Evolutionary conservation across 2,329 filamentous ascomycete species (phyloP).

Genomic region (Hirsutella thompsonii): DNA sequence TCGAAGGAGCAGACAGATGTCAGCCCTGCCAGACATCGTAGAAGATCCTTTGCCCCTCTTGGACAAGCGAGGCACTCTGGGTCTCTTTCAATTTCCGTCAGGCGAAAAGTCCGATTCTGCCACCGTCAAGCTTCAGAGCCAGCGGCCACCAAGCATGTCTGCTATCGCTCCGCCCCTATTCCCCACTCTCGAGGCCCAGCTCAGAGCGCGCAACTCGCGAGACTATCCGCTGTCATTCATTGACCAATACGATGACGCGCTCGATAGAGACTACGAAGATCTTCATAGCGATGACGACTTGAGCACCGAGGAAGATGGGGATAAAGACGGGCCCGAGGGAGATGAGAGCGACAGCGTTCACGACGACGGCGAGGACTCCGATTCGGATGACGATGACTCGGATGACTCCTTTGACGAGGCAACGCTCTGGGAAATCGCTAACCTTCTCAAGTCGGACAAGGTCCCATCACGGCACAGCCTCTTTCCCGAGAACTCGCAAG

Average conservation of each 20-base stretch:
- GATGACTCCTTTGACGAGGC: conserved; percentile 47
- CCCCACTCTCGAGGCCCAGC: conserved; percentile 3
- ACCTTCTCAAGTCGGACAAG: conserved; percentile 37
- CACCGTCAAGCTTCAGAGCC: conserved; percentile 18
- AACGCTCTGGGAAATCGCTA: conserved; percentile 52
- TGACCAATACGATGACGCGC: conserved; percentile 45
- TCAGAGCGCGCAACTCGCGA: conserved; percentile 6
- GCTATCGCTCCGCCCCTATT: conserved; percentile 1
- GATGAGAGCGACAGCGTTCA: conserved; percentile 12
- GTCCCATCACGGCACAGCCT: conserved; percentile 40
- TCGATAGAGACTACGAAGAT: conserved; percentile 11
- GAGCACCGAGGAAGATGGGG: conserved; percentile 14
- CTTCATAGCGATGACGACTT: conserved; percentile 6
- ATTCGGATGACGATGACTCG: conserved; percentile 11
- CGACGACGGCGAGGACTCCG: neutral
- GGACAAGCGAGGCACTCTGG: conserved; percentile 44
- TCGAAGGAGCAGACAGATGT: conserved; percentile 42
- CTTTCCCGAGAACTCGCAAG: conserved; percentile 21
- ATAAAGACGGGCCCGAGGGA: conserved; percentile 15
- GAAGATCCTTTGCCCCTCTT: conserved; percentile 48
- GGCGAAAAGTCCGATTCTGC: conserved; percentile 48
- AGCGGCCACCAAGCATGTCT: conserved; percentile 20
- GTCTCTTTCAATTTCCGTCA: conserved; percentile 55
- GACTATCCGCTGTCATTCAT: conserved; percentile 42
- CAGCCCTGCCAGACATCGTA: conserved; percentile 47